Evolutionary conservation across 2,329 filamentous ascomycete genomes (phyloP), one percentile per base, ranked within the genome.

Genomic region (Talaromyces sp.): DNA sequence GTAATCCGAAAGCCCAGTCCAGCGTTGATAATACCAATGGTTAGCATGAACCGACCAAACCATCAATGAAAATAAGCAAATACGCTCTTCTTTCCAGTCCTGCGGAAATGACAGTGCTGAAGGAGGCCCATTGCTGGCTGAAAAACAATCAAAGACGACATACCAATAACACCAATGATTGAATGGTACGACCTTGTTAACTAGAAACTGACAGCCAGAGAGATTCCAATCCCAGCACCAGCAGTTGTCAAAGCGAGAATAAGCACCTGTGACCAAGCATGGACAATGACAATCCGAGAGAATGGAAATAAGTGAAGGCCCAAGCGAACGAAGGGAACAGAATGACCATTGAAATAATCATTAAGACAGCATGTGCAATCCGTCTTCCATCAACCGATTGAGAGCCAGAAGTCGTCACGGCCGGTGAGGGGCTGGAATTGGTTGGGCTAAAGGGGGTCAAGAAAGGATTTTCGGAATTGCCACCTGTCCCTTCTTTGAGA

Each of bases 21-120:
- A n/a, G 80, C 82, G 64, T 84, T 84, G 66, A 84, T 73, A 57
- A 83, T 79, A 2, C 79, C 82, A 0, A 84, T 68, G 0, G 76
- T 71, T 11, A 84, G 76, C 21, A 78, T 71, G 28, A 73, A 63
- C 4, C 82, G 75, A 17, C 82, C 82, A 25, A 82, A 64, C 82
- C 82, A 84, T 50, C 83, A 72, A 63, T 85, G 82, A 2, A 68
- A n/a, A 60, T 80, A 75, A 0, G 78, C 80, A 66, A 76, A 78
- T 6, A 75, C 61, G 1, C 76, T 78, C 35, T 78, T 77, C 13
- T 66, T 67, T 7, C 73, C 72, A 13, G 75, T 73, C 61, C 76
- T 78, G 54, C 77, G 77, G 71, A 78, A 84, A 40, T 78, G 64
- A 3, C 69, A 60, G 63, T 84, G 82, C 61, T 84, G 82, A 2